A percentile compares a stretch with the other conserved stretches of the same genome.
phyloP scores from a whole-genome alignment of 2,329 filamentous ascomycete species.

The Claviceps paspali region DNA sequence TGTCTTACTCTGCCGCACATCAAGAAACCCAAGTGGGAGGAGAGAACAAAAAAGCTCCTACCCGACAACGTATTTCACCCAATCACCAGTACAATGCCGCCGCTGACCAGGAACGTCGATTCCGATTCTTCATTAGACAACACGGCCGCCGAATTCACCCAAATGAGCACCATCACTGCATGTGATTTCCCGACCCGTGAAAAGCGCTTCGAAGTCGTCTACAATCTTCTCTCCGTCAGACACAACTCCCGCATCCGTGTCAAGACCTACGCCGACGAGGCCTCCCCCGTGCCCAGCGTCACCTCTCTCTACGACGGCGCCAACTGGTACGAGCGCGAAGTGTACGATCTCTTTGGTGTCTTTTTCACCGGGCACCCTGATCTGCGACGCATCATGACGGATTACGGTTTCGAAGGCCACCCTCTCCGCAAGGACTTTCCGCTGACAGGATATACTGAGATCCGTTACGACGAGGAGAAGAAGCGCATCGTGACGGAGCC shows the following conservation, averaged over 20 bases:
- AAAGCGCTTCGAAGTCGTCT: slow-evolving; percentile 94
- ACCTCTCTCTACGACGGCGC: slow-evolving; percentile 81
- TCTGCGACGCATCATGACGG: slow-evolving; percentile 94
- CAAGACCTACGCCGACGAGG: slow-evolving; percentile 97
- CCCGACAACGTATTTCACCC: too few relatives aligned
- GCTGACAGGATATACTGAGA: slow-evolving; percentile 92
- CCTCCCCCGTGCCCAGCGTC: slow-evolving; percentile 79
- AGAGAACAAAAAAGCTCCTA: too few relatives aligned
- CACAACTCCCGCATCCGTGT: slow-evolving; percentile 95
- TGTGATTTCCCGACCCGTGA: slow-evolving; percentile 93
- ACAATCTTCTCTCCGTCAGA: slow-evolving; percentile 89
- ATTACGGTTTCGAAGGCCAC: slow-evolving; percentile 97
- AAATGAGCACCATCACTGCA: slow-evolving; percentile 80
- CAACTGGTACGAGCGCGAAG: slow-evolving; percentile 97
- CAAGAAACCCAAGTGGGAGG: too few relatives aligned
- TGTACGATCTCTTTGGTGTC: slow-evolving; percentile 93
- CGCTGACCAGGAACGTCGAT: background rate
- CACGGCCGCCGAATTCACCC: slow-evolving; percentile 91
- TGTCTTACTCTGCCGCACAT: too few relatives aligned
- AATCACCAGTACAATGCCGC: too few relatives aligned
- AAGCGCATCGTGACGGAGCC: slow-evolving; percentile 98
- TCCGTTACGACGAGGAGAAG: slow-evolving; percentile 98
- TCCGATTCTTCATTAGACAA: slow-evolving; percentile 42
- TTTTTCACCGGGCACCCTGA: slow-evolving; percentile 95
- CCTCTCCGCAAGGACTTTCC: slow-evolving; percentile 97